Base-by-base conservation (phyloP, 163 green algal genomes). In the Trebouxia gelatinosa region DNA sequence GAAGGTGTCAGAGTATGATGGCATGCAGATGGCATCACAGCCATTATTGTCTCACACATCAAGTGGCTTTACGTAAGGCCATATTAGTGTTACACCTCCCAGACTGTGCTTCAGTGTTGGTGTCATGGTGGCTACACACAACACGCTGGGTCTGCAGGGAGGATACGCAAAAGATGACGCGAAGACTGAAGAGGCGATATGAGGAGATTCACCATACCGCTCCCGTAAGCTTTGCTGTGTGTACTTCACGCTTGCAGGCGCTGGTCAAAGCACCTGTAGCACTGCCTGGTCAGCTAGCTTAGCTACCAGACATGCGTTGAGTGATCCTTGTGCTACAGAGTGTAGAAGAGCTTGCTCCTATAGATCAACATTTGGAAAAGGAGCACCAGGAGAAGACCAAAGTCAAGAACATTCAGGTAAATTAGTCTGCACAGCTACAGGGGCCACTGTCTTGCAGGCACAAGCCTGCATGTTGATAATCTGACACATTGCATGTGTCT, bases 341-440 rank as follows among this genome's bases (percentile, higher is more conserved):
- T 19, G 75, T 92, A 21, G 84, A 91, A 59, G 88, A 93, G 43
- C 82, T 95, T 31, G 72, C 88, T n/a, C 87, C 86, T 28, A 79
- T 88, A 23, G 88, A 95, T 78, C 84, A 89, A 83, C 83, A 87
- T 31, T 67, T 91, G 54, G 91, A 97, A 75, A 91, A 93, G 81
- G 91, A 97, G 86, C 92, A 97, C 82, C 87, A 94, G 67, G 89
- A 94, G 43, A 92, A 89, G 59, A 95, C 90, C 26, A 93, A 90
- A 70, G 92, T 98, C 43, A 97, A 97, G 80, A 97, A 97, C 88
- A 92, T 98, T 43, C 80, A 94, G 82, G 85, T 91, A 34, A 54
- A 75, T 72, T 28, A 26, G 29, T 48, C 40, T 70, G 16, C 7
- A 39, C 64, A 40, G 13, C 26, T 9, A 46, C 6, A 74, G n/a